Base-by-base conservation (phyloP, 805 yeast species). In the Tetrapisispora namnaoensis region DNA sequence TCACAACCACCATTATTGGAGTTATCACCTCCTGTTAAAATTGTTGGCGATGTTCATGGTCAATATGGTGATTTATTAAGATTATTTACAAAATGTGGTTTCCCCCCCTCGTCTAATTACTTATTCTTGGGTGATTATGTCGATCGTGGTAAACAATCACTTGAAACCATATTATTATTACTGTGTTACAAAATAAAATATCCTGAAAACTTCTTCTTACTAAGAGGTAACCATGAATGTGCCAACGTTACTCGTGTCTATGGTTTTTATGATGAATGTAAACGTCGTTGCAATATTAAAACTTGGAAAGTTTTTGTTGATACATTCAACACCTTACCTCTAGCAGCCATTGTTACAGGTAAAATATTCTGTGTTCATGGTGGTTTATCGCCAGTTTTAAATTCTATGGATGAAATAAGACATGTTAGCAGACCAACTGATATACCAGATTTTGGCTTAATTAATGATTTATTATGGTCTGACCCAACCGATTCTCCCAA, bases 181-280 rank as follows among this genome's bases (percentile, higher is more conserved):
- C 73, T 93, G 46, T 90, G 97, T 67, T 93, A 88, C 71, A 93
- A 93, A 66, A 90, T 93, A 67, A 91, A 91, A 66, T 91, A 89
- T 61, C 98, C 99, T 0, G 97, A 93, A 61, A 91, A 91, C 69
- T 90, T 93, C 67, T 93, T 91, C 66, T 69, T 93, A 51, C 73
- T 93, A 40, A 74, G 99, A 57, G 99, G 99, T 20, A 93, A 93
- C 68, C 99, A 93, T 69, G 99, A 93, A 70, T 87, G 96, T 68
- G 97, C 99, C 20, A 88, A 87, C 61, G 95, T 93, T 49, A 91
- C 98, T 1, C 79, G 96, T 55, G 96, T 93, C 32, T 93, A 93
- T 67, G 99, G 99, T 2, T 93, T 93, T 62, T 93, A 89, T 65
- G 99, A 93, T 69, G 99, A 93, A 70, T 93, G 99, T 72, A 93